Conservation (phyloP, 73 alveolate genomes). For the Blepharisma stoltei region DNA sequence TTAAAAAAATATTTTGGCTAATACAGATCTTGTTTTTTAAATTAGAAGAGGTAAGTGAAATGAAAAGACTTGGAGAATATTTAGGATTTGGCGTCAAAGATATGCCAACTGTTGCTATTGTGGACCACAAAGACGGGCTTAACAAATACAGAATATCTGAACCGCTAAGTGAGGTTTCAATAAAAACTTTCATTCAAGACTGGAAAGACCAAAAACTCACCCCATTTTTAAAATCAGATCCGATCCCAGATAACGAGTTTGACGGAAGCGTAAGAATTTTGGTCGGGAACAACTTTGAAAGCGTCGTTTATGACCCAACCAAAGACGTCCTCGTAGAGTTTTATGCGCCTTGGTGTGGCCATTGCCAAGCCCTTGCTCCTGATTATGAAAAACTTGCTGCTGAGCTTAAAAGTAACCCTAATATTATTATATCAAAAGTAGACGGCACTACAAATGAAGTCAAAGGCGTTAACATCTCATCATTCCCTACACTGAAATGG, state of each 20-base stretch:
- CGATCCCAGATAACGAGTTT: slow-evolving; percentile 70
- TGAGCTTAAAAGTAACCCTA: slow-evolving; percentile 66
- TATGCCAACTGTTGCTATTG: slow-evolving; percentile 66
- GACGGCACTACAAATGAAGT: slow-evolving; percentile 93
- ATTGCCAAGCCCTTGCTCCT: slow-evolving; percentile 96
- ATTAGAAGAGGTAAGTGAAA: slow-evolving; percentile 71
- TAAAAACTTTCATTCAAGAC: slow-evolving; percentile 57
- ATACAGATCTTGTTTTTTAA: too few species aligned
- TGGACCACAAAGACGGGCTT: slow-evolving; percentile 67
- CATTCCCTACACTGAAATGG: slow-evolving; percentile 92
- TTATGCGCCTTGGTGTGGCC: slow-evolving; percentile 99
- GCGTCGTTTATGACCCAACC: slow-evolving; percentile 77
- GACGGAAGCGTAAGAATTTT: slow-evolving; percentile 84
- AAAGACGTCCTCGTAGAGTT: slow-evolving; percentile 92
- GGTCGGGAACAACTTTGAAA: slow-evolving; percentile 88
- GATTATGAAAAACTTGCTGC: slow-evolving; percentile 85
- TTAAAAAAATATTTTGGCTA: too few species aligned
- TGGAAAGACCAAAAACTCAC: slow-evolving; percentile 64
- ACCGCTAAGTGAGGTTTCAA: slow-evolving; percentile 36
- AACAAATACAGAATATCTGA: slow-evolving; percentile 56
- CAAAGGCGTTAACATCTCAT: slow-evolving; percentile 66
- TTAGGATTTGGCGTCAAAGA: slow-evolving; percentile 63
- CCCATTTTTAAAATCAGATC: slow-evolving; percentile 84
- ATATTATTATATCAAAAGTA: slow-evolving; percentile 79
- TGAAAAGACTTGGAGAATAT: slow-evolving; percentile 83